Evolutionary conservation across 2,329 filamentous ascomycete species (phyloP), one percentile per base, ranked within the genome.

Genomic region (Penicillium sp.): DNA sequence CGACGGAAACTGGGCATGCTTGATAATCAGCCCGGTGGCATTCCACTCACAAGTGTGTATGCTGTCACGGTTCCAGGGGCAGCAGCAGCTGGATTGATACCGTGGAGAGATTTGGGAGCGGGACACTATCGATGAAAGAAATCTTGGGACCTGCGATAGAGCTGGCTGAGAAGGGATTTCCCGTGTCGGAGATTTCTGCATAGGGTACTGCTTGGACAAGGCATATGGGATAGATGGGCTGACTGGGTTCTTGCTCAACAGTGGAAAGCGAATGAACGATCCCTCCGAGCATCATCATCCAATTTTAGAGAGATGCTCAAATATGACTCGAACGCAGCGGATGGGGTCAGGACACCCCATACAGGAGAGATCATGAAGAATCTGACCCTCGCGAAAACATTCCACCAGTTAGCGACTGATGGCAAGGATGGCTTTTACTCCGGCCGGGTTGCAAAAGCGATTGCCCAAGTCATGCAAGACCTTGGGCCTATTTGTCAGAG

Each of bases 341-440:
- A 86, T 64, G 90, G 90, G 6, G 86, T 83, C 51, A 82, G 92
- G 52, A 86, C 88, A 1, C 93, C 93, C 1, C 78, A 75, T 2
- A 80, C 90, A 0, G 93, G 93, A 4, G 93, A 97, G 68, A 85
- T 97, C 60, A 88, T 97, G 81, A 90, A 85, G 74, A 94, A 94
- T 59, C 88, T 89, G 1, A 85, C 84, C 1, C 79, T 97, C 5
- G 92, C 89, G 0, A 81, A 82, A 35, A 97, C 92, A 0, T 96
- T 96, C 75, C 83, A 88, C 50, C 76, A 87, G 0, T 79, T 97
- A 6, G 93, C 86, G 0, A 80, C 85, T 29, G 81, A 95, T 56
- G 92, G 92, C 23, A 96, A 94, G 74, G 84, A 85, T 63, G 93
- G 92, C 0, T 97, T 97, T 78, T 97, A 97, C 72, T 83, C 85